Conservation (phyloP, 306 rosid species). For the Parietaria judaica region DNA sequence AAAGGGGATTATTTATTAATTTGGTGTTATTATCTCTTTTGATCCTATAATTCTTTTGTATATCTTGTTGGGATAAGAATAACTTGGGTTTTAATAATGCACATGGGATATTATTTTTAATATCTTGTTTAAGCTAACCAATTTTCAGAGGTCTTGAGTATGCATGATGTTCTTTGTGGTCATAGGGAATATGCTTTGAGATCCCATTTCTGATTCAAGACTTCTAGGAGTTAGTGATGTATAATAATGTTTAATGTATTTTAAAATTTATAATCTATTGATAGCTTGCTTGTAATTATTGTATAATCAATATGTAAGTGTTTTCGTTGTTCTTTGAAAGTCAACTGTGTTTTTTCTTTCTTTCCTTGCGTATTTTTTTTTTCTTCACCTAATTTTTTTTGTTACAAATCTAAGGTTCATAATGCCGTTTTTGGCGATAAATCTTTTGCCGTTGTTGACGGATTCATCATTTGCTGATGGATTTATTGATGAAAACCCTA, state of each 20-base stretch:
- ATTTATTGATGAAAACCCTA: too few species aligned
- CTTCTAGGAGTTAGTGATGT: background rate
- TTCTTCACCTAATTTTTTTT: too few species aligned
- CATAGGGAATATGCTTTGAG: conserved; percentile 19
- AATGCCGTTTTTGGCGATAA: too few species aligned
- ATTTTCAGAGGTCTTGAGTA: conserved; percentile 9
- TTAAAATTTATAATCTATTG: too few species aligned
- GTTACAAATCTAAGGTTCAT: too few species aligned
- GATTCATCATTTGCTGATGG: too few species aligned
- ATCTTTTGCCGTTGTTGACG: too few species aligned
- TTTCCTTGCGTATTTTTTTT: too few species aligned
- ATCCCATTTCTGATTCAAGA: conserved; percentile 10
- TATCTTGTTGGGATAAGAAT: conserved; percentile 2
- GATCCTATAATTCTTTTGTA: background rate
- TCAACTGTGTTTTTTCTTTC: too few species aligned
- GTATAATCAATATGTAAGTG: too few species aligned
- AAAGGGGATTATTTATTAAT: background rate
- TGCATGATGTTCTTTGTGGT: conserved; percentile 8
- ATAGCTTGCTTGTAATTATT: too few species aligned
- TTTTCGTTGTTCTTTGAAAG: too few species aligned
- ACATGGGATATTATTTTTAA: background rate
- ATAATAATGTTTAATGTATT: background rate
- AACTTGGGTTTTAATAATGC: conserved; percentile 2
- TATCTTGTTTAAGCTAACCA: conserved; percentile 3
- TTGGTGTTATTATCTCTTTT: background rate